These are phyloP conservation scores for Tuber calosporum DNA, from an alignment of 495 filamentous ascomycete species.

Conservation along the genomic window DNA sequence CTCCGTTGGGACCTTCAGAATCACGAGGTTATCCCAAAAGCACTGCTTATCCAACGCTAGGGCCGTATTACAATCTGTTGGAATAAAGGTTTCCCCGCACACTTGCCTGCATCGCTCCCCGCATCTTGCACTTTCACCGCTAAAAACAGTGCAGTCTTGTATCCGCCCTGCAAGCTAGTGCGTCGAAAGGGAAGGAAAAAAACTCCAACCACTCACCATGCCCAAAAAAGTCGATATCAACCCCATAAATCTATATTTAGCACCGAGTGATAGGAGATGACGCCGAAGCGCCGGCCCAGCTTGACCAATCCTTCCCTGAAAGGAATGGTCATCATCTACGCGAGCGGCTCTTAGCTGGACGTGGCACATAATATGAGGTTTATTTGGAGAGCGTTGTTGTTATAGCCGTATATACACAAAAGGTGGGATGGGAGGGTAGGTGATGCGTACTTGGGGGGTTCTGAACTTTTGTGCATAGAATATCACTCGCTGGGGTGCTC, in stretches of 20 bases:
- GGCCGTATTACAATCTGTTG: not conserved
- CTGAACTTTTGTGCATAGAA: not conserved
- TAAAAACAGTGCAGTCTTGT: no score
- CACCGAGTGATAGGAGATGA: not conserved
- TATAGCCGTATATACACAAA: not conserved
- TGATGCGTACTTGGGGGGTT: not conserved
- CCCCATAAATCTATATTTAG: not conserved
- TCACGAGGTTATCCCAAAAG: not conserved
- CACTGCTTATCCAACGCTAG: not conserved
- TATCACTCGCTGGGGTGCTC: not conserved
- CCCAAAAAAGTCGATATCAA: not conserved
- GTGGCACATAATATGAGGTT: not conserved
- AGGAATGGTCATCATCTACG: not conserved
- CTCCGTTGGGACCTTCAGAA: not conserved
- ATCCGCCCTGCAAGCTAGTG: not conserved
- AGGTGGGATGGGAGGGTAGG: not conserved
- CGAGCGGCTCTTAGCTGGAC: not conserved
- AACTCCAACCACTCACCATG: not conserved
- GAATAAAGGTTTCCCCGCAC: not conserved
- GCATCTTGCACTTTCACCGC: not conserved
- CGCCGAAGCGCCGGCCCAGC: not conserved
- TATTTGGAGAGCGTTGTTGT: not conserved
- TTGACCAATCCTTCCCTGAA: not conserved
- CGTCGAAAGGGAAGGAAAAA: not conserved
- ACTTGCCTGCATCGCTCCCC: not conserved